phyloP scores from a whole-genome alignment of 2,329 filamentous ascomycete genomes.

The Hypomyces perniciosus region DNA sequence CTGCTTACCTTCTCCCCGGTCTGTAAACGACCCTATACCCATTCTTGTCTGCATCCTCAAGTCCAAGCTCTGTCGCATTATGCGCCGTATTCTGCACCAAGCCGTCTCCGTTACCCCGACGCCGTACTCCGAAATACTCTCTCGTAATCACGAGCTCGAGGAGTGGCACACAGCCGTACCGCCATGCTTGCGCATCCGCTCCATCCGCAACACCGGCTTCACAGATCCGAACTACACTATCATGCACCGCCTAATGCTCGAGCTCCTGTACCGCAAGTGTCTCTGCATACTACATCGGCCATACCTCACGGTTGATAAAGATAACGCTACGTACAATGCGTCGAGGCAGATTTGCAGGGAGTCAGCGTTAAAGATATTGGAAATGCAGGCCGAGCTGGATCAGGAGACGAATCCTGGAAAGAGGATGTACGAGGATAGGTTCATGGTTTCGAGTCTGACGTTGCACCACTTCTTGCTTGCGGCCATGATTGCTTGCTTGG shows the following conservation, averaged over 20 bases:
- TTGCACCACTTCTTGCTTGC: slow-evolving; percentile 54
- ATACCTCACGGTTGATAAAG: slow-evolving; percentile 36
- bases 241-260: slow-evolving; percentile 43
- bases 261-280: slow-evolving; percentile 43
- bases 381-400: slow-evolving; percentile 43
- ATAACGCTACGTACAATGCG: slow-evolving; percentile 30
- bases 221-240: slow-evolving; percentile 39
- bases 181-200: slow-evolving; percentile 33
- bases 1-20: slow-evolving; percentile 37
- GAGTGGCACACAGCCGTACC: slow-evolving; percentile 32
- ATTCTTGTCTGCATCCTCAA: slow-evolving; percentile 39
- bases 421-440: slow-evolving; percentile 45
- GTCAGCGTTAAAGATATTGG: slow-evolving; percentile 38
- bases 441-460: slow-evolving; percentile 47
- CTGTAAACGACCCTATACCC: slow-evolving; percentile 37
- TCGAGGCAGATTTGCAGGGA: slow-evolving; percentile 38
- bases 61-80: slow-evolving; percentile 36
- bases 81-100: slow-evolving; percentile 38
- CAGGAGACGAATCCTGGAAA: slow-evolving; percentile 42
- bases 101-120: slow-evolving; percentile 32
- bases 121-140: slow-evolving; percentile 29
- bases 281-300: slow-evolving; percentile 46
- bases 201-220: slow-evolving; percentile 37
- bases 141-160: slow-evolving; percentile 36
- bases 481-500: slow-evolving; percentile 53